Conservation (phyloP, 2,329 filamentous ascomycete genomes). For the Colletotrichum filicis region DNA sequence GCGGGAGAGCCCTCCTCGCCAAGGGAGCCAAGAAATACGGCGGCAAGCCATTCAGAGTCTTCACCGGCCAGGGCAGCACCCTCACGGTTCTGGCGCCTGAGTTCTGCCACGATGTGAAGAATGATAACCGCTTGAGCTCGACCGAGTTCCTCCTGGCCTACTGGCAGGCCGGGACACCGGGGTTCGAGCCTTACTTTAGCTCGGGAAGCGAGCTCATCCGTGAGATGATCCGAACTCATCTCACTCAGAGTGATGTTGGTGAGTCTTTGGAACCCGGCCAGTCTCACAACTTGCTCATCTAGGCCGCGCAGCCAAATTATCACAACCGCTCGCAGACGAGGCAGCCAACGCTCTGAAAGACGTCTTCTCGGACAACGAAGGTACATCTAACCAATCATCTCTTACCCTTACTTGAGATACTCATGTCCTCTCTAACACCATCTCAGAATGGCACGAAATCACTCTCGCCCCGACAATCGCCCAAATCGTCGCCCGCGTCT, state of each 20-base stretch:
- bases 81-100: slow-evolving; percentile 9
- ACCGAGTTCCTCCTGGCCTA: slow-evolving; percentile 25
- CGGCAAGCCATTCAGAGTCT: slow-evolving; percentile 22
- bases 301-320: slow-evolving; percentile 6
- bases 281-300: neutral
- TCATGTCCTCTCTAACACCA: neutral
- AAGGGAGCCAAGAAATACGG: slow-evolving; percentile 5
- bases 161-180: slow-evolving; percentile 22
- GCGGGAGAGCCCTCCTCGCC: slow-evolving; percentile 6
- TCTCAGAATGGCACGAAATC: slow-evolving; percentile 39
- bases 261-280: neutral
- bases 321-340: slow-evolving; percentile 5
- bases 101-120: slow-evolving; percentile 9
- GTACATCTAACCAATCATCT: neutral
- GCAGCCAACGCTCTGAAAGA: slow-evolving; percentile 4
- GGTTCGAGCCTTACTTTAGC: slow-evolving; percentile 20
- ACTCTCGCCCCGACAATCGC: slow-evolving; percentile 5
- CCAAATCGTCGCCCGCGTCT: slow-evolving; percentile 57
- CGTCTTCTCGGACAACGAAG: slow-evolving; percentile 9
- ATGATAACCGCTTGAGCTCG: slow-evolving; percentile 15
- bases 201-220: slow-evolving; percentile 20
- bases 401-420: neutral
- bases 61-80: slow-evolving; percentile 12
- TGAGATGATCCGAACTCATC: slow-evolving; percentile 12
- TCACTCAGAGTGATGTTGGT: slow-evolving; percentile 18